A percentile compares a stretch with the other conserved stretches of the same genome.
Conservation (phyloP, 345 rosid genomes). For the Brassica cretica region DNA sequence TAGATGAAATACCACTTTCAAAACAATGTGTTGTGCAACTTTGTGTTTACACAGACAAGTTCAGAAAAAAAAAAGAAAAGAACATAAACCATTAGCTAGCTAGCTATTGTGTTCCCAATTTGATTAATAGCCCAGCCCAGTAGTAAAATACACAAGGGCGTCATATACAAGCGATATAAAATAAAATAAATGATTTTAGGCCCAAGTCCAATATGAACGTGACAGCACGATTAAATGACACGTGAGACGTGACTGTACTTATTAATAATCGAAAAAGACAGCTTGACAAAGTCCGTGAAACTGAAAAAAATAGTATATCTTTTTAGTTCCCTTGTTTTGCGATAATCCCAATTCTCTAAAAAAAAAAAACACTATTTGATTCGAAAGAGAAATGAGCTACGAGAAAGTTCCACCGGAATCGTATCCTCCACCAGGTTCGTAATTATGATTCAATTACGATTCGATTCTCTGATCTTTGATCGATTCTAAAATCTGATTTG, state of each 20-base stretch:
- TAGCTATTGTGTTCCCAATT: too few species aligned
- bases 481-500: not conserved
- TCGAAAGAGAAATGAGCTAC: constrained; percentile 58
- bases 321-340: not conserved
- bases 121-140: too few species aligned
- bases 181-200: not conserved
- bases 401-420: constrained; percentile 53
- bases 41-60: too few species aligned
- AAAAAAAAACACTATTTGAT: not conserved
- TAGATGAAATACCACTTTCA: too few species aligned
- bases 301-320: not conserved
- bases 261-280: not conserved
- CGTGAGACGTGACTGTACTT: not conserved
- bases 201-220: not conserved
- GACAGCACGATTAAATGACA: not conserved
- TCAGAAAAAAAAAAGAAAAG: too few species aligned
- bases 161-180: too few species aligned
- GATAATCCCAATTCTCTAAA: not conserved
- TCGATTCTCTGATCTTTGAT: not conserved
- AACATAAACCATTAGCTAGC: too few species aligned
- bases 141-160: too few species aligned
- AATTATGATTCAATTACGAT: not conserved
- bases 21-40: too few species aligned
- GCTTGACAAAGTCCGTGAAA: not conserved
- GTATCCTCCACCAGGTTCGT: constrained; percentile 63